Percentiles rank a stretch among this genome's conserved stretches.
Evolutionary conservation across 768 basidiomycete genomes (phyloP).

Genomic region (Pleurotus ostreatus): DNA sequence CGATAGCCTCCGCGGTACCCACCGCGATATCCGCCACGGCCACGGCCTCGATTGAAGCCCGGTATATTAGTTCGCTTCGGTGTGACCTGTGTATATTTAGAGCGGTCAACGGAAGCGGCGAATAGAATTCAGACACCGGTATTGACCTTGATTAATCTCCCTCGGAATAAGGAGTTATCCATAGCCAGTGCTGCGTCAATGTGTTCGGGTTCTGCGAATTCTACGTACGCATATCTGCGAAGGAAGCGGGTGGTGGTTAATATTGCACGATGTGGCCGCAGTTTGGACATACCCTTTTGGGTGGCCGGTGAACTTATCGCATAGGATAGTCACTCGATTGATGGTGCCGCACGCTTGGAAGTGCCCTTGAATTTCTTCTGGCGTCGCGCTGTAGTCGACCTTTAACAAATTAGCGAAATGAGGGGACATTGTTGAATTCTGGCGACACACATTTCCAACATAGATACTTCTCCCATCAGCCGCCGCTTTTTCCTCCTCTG

Average conservation of each 20-base stretch:
- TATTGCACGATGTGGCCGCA: slow-evolving; percentile 7
- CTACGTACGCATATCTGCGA: slow-evolving; percentile 92
- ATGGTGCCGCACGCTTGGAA: slow-evolving; percentile 98
- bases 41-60: slow-evolving; percentile 82
- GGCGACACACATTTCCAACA: slow-evolving; percentile 86
- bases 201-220: slow-evolving; percentile 91
- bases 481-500: slow-evolving; percentile 78
- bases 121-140: neutral
- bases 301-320: slow-evolving; percentile 99
- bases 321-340: slow-evolving; percentile 97
- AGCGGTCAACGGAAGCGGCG: too few relatives aligned
- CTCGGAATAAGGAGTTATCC: slow-evolving; percentile 95
- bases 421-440: slow-evolving; percentile 10
- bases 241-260: slow-evolving; percentile 5
- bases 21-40: slow-evolving; percentile 60
- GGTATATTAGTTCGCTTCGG: slow-evolving; percentile 96
- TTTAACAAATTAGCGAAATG: slow-evolving; percentile 25
- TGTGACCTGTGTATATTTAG: slow-evolving; percentile 60
- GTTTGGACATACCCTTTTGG: slow-evolving; percentile 78
- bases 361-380: slow-evolving; percentile 96
- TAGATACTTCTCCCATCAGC: slow-evolving; percentile 89
- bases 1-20: slow-evolving; percentile 48
- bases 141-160: slow-evolving; percentile 82
- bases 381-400: slow-evolving; percentile 97
- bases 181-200: slow-evolving; percentile 89